Evolutionary conservation across 768 basidiomycete genomes (phyloP), one percentile per base, ranked within the genome.

Genomic region (Tephrocybe sp.): DNA sequence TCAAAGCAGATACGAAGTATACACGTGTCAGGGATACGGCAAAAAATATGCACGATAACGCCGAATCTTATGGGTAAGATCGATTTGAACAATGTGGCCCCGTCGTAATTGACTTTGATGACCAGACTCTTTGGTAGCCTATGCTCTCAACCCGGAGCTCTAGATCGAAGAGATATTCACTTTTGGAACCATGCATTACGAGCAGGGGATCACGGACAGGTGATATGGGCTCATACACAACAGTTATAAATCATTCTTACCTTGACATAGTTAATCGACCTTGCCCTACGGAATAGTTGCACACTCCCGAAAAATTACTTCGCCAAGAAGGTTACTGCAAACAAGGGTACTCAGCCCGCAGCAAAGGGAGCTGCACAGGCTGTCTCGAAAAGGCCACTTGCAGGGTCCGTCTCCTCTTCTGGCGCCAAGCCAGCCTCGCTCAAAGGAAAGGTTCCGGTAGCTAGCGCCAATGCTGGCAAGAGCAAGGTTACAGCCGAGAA

Each of bases 141-240:
- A 13, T 41, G 40, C 40, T 41, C 40, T 27, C 40, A 41, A n/a
- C 40, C 40, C 18, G 40, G 40, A 28, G 40, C 40, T n/a, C 25
- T 41, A 16, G 12, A 16, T 2, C 40, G 26, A 13, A 41, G 40
- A 27, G 40, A 41, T 41, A 13, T 41, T 16, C 24, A 27, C 40
- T n/a, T 12, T 8, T 41, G 40, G 40, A 27, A 41, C 22, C 40
- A 26, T n/a, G 40, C 40, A 26, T 27, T 41, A 27, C 24, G 26
- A 27, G 40, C n/a, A 26, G 40, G 40, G 9, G 9, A 41, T 27
- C 25, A 41, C 9, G 25, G 13, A 41, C 5, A 41, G 40, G 40
- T 41, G 28, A n/a, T 9, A n/a, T 8, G 25, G 28, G 25, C n/a
- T 39, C 25, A 25, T 41, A 28, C 24, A 28, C 24, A 41, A 26